Percentiles rank a stretch among this genome's conserved stretches.
Conservation (phyloP, 768 basidiomycete genomes). For the Tylopilus intermedius region DNA sequence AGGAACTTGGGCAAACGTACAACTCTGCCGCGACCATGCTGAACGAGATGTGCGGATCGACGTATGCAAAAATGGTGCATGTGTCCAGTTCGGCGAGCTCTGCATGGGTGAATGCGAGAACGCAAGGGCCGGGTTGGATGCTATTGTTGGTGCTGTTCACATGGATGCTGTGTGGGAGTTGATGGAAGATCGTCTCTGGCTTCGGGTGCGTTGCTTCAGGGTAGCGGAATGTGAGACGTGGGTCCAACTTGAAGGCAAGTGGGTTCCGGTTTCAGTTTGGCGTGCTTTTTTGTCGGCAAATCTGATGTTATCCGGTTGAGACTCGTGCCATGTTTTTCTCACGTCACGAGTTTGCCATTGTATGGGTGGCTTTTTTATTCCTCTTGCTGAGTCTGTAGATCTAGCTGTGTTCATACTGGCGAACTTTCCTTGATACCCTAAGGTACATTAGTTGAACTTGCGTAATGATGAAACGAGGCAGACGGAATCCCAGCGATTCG, state of each 20-base stretch:
- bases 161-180: constrained; percentile 7
- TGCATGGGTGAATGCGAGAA: constrained; percentile 5
- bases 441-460: not conserved
- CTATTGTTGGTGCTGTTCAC: constrained; percentile 10
- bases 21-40: constrained; percentile 41
- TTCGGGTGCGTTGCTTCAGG: no score
- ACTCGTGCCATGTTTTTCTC: not conserved
- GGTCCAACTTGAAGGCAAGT: no score
- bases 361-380: not conserved
- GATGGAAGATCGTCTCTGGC: not conserved
- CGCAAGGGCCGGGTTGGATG: constrained; percentile 6
- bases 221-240: no score
- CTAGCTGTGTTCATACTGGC: not conserved
- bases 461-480: not conserved
- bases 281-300: not conserved
- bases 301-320: not conserved
- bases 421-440: not conserved
- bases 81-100: constrained; percentile 7
- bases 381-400: constrained; percentile 1
- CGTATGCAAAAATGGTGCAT: constrained; percentile 34
- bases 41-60: constrained; percentile 46
- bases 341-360: not conserved
- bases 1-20: constrained; percentile 47
- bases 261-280: not conserved
- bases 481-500: not conserved